Evolutionary conservation across 495 filamentous ascomycete genomes (phyloP), one percentile per base, ranked within the genome.

Genomic region (Penicillium mononematosum): DNA sequence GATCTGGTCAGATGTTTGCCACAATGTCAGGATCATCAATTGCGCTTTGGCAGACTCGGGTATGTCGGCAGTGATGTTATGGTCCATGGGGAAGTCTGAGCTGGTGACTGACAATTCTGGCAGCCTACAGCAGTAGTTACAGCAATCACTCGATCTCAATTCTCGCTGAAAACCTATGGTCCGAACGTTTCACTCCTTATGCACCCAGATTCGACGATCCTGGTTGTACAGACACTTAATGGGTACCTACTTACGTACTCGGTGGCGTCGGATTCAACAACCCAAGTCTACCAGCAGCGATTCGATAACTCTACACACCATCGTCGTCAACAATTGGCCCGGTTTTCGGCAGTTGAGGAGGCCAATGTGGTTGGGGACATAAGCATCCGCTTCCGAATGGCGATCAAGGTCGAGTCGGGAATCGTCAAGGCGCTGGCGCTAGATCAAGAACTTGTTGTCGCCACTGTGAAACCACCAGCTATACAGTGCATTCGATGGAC

Each of bases 401-500:
- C 95, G 22, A 97, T 99, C 56, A 95, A 95, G 72, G 90, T 99
- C 20, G 94, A 99, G 70, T 95, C 95, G 9, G 95, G 95, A 2
- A 96, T 99, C 59, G 85, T 85, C 31, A 83, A 80, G 61, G 91
- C 88, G n/a, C 71, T 98, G 46, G 93, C 95, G 3, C 79, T 98
- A 38, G 95, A 98, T 61, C 88, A 94, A 32, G 95, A 97, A 71
- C 79, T 99, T 31, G 81, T 99, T 38, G 92, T 99, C 41, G 91
- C 94, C 9, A 99, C 95, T 4, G 80, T 88, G 59, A 96, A 93
- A 68, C 95, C 95, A 2, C 87, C 92, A 2, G 95, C 95, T 31
- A 85, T 98, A 12, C 95, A 99, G 68, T 97, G 92, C 69, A 98
- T 99, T 58, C 82, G 89, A 55, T 99, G 95, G 95, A 86, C 86